A percentile compares a stretch with the other conserved stretches of the same genome.
Evolutionary conservation across 179 eudicot species (phyloP).

Genomic region (Nepenthes alata): DNA sequence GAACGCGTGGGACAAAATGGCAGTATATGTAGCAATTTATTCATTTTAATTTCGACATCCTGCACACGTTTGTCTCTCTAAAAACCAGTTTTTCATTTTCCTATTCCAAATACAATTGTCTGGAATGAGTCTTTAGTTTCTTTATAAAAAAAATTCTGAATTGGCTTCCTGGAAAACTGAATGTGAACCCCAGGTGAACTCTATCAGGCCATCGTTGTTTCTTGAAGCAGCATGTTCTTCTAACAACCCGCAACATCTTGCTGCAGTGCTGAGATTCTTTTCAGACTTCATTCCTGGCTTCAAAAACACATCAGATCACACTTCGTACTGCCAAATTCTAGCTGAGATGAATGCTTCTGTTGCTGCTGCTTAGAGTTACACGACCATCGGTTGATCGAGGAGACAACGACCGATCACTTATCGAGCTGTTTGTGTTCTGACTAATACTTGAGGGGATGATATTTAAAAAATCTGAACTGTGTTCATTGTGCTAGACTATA

Average conservation of each 20-base stretch:
- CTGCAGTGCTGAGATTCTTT: constrained; percentile 80
- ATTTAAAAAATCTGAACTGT: too few relatives aligned
- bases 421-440: too few relatives aligned
- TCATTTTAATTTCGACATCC: not conserved
- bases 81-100: not conserved
- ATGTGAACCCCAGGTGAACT: constrained; percentile 44
- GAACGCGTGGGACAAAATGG: too few relatives aligned
- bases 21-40: not conserved
- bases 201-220: constrained; percentile 67
- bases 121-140: not conserved
- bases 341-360: constrained; percentile 44
- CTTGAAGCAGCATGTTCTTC: constrained; percentile 81
- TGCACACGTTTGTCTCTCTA: too few relatives aligned
- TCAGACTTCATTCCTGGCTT: constrained; percentile 83
- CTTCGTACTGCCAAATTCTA: constrained; percentile 42
- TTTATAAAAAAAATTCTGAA: not conserved
- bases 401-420: too few relatives aligned
- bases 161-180: not conserved
- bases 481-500: too few relatives aligned
- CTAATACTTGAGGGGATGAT: too few relatives aligned
- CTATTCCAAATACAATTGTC: too few relatives aligned
- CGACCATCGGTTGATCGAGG: too few relatives aligned
- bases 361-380: constrained; percentile 3
- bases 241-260: constrained; percentile 65
- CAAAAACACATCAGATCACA: constrained; percentile 58